Base-by-base conservation (phyloP, 1,139 yeast genomes). In the Suhomyces anneliseae region DNA sequence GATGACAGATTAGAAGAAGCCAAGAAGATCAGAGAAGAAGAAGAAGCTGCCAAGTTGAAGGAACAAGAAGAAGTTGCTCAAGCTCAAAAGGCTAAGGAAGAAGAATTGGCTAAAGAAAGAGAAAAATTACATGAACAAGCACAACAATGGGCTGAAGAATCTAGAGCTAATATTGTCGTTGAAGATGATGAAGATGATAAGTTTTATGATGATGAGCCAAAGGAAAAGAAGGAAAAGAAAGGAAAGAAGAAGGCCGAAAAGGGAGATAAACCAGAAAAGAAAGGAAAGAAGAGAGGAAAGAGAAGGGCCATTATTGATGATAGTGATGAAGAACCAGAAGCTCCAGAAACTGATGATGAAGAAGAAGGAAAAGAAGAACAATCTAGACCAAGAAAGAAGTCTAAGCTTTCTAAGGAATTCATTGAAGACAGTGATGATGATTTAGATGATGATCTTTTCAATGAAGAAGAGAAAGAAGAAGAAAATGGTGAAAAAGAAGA, bases 41-140 rank as follows among this genome's bases (percentile, higher is more conserved):
- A 84, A 58, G 76, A 69, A 43, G 74, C 68, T 8, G 72, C 66
- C 50, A 62, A 59, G 51, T 62, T 67, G 36, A 69, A 68, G 53
- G 70, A 65, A 40, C 71, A 67, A 60, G 69, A 65, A 55, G 69
- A 66, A 59, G 65, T 65, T 53, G 74, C 70, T 44, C 76, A 70
- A 48, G 74, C 68, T 45, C 74, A 70, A 48, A 66, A 68, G 51
- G 68, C 70, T 51, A 74, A 77, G 57, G 78, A 75, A 61, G 79
- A 66, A 66, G 81, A 74, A 60, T 69, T 82, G 58, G 83, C 83
- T 31, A 82, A 79, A 56, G 95, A 90, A 62, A 82, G 92, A 61
- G 79, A 78, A 51, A 78, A 72, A 48, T 72, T 89, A 46, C 95
- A 87, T 61, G 90, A 85, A 55, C 93, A 89, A 62, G 95, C 96